Base-by-base conservation (phyloP, 2,329 filamentous ascomycete genomes). In the Dactylellina drechsleri region DNA sequence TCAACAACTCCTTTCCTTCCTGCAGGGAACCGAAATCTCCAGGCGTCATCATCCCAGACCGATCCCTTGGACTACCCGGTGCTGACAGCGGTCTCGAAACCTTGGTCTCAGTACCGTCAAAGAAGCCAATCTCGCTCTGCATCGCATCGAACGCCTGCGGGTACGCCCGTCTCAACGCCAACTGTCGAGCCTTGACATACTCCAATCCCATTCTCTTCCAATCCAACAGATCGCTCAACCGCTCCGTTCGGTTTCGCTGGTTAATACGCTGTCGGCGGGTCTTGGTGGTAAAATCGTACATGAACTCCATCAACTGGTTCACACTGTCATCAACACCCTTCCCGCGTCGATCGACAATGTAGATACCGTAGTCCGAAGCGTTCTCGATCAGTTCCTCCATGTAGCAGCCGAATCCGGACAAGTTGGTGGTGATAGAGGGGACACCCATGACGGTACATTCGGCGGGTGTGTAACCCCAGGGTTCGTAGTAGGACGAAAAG, bases 121-220 rank as follows among this genome's bases (percentile, higher is more conserved):
- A 97, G 83, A 93, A 95, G 81, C 95, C 77, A 91, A 92, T 80
- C 93, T 92, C 72, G 92, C 90, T 64, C 89, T 87, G 50, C 85
- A 75, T 75, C 58, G 61, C 86, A 53, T 88, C 86, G 82, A 97
- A 99, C 2, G 92, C 94, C 61, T 87, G 86, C 58, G 95, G 94
- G 82, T 98, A 99, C 18, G 95, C 95, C 82, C 95, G 88, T 80
- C 95, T 87, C 77, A 99, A 85, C 23, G 95, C 95, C 80, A 99
- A 84, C 82, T 98, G 95, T 57, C 95, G 89, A 40, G 95, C 95
- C 85, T 98, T 99, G 84, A 97, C 92, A 81, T 99, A 99, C 83
- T 99, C 95, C 90, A 98, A 90, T 20, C 95, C 95, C 95, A 99
- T 99, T 58, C 95, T 88, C 87, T 98, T 98, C 95, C 95, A 99